Percentiles rank a stretch among this genome's conserved stretches.
These are phyloP conservation scores for Bretschneidera sinensis DNA, from an alignment of 345 rosid species.

Conservation along the genomic window DNA sequence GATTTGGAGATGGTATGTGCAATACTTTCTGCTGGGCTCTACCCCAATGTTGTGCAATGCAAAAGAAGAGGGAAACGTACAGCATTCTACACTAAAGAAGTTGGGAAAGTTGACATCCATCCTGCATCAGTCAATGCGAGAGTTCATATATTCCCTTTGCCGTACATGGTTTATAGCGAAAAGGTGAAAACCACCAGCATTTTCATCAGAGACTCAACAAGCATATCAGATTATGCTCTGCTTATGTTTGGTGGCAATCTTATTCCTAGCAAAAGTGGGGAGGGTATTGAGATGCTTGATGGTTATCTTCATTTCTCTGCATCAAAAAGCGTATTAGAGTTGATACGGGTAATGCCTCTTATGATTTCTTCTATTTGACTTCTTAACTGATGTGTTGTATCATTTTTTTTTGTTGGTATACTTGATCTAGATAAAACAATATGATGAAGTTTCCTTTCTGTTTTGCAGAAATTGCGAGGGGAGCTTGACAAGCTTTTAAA, in stretches of 20 bases:
- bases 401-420: neutral
- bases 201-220: slow-evolving; percentile 78
- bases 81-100: slow-evolving; percentile 86
- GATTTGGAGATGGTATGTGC: slow-evolving; percentile 91
- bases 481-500: slow-evolving; percentile 80
- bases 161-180: slow-evolving; percentile 86
- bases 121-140: slow-evolving; percentile 93
- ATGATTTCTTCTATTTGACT: neutral
- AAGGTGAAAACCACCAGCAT: slow-evolving; percentile 87
- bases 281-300: slow-evolving; percentile 93
- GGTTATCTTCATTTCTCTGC: slow-evolving; percentile 98
- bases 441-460: slow-evolving; percentile 3
- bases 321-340: slow-evolving; percentile 65
- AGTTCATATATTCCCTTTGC: slow-evolving; percentile 69
- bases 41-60: slow-evolving; percentile 97
- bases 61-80: slow-evolving; percentile 92
- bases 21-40: slow-evolving; percentile 89
- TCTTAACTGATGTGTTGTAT: neutral
- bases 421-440: neutral
- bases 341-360: slow-evolving; percentile 55
- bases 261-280: slow-evolving; percentile 61
- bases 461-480: slow-evolving; percentile 61
- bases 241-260: slow-evolving; percentile 91
- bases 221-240: slow-evolving; percentile 90
- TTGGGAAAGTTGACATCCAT: slow-evolving; percentile 91